Percentiles rank a stretch among this genome's conserved stretches.
Evolutionary conservation across 192 early-diverging fungal genomes (phyloP).

Genomic region (Coemansia erecta): DNA sequence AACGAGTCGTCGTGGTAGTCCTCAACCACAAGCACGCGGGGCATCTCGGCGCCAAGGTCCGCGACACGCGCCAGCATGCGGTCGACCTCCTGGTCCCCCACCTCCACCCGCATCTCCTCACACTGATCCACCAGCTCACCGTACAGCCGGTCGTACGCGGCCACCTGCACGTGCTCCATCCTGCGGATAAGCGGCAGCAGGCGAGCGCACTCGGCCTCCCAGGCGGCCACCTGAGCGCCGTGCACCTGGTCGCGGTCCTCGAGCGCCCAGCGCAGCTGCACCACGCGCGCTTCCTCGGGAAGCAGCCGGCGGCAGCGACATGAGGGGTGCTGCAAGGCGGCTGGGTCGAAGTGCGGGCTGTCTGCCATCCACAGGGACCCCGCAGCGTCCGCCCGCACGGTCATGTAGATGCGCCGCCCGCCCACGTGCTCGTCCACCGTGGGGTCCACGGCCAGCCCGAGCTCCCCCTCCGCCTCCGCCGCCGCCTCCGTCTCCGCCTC

Average conservation of each 20-base stretch:
- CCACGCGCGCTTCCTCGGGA: constrained; percentile 31
- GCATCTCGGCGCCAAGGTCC: not conserved
- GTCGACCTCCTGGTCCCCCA: constrained; percentile 29
- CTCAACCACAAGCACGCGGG: constrained; percentile 15
- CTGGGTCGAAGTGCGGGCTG: constrained; percentile 12
- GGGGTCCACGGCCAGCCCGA: constrained; percentile 16
- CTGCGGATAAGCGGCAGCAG: constrained; percentile 17
- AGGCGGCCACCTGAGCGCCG: constrained; percentile 22
- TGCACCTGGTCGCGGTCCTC: constrained; percentile 25
- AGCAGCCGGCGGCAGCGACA: constrained; percentile 32
- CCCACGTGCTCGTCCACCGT: constrained; percentile 21
- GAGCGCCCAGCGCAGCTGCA: constrained; percentile 22
- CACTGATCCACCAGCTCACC: constrained; percentile 12
- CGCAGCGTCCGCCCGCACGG: constrained; percentile 2
- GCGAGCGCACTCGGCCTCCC: constrained; percentile 34
- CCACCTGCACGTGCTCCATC: constrained; percentile 13
- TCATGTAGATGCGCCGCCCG: constrained; percentile 35
- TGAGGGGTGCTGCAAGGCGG: constrained; percentile 15
- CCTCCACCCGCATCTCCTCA: constrained; percentile 17
- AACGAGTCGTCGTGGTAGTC: constrained; percentile 21
- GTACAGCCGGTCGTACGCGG: constrained; percentile 18
- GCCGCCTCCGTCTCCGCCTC: no score
- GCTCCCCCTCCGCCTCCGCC: no score
- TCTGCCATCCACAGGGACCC: constrained; percentile 37
- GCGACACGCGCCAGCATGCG: constrained; percentile 3